phyloP scores from a whole-genome alignment of 768 basidiomycete species.

The Pisolithus microcarpus region DNA sequence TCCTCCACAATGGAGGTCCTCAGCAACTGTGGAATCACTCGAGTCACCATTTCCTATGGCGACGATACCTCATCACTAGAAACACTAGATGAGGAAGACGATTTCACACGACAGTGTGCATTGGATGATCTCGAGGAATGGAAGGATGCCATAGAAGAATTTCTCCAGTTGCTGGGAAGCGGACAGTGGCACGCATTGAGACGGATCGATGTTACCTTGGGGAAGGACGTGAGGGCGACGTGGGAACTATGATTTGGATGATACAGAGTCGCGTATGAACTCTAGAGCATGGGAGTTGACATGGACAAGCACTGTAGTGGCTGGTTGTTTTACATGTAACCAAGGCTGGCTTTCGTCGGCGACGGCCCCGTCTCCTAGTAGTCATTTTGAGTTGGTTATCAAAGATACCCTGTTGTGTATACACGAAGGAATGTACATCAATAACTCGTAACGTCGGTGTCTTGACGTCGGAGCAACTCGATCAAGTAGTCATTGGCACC shows the following conservation, averaged over 20 bases:
- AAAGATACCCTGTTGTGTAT: too few relatives aligned
- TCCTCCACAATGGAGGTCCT: constrained; percentile 16
- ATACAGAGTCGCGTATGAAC: too few relatives aligned
- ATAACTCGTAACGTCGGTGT: too few relatives aligned
- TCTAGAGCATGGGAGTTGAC: too few relatives aligned
- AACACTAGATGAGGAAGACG: constrained; percentile 11
- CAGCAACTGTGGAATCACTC: constrained; percentile 10
- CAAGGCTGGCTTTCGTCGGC: too few relatives aligned
- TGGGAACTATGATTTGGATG: constrained; percentile 17
- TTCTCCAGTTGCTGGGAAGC: constrained; percentile 10
- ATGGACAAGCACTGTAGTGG: too few relatives aligned
- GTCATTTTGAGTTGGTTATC: too few relatives aligned
- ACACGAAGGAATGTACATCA: too few relatives aligned
- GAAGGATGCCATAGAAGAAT: constrained; percentile 14
- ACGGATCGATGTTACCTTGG: constrained; percentile 13
- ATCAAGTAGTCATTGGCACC: too few relatives aligned
- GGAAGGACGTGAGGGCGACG: constrained; percentile 10
- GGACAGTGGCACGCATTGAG: constrained; percentile 14
- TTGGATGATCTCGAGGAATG: constrained; percentile 27
- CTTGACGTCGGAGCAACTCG: too few relatives aligned
- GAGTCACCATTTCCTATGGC: constrained; percentile 19
- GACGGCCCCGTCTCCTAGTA: too few relatives aligned
- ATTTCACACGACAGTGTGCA: constrained; percentile 23
- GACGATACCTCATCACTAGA: neutral
- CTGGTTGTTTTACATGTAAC: too few relatives aligned